phyloP scores from a whole-genome alignment of 2,329 filamentous ascomycete species.

The Ceratocystis eucalypticola region DNA sequence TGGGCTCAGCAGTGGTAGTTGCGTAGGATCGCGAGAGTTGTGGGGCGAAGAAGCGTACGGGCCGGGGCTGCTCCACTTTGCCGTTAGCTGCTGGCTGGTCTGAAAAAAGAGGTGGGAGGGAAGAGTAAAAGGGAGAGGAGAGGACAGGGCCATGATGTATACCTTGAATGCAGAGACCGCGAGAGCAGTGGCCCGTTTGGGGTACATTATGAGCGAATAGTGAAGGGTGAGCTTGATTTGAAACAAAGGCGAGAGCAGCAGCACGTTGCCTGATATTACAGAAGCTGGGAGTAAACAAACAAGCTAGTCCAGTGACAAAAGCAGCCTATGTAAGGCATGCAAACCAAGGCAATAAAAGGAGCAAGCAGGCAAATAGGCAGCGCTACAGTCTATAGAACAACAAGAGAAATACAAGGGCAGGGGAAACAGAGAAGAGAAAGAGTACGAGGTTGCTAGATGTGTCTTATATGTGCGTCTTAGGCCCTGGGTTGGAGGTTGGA shows the following conservation, averaged over 20 bases:
- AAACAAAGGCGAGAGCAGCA: not conserved
- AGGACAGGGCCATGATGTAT: not conserved
- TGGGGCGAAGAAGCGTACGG: slow-evolving; percentile 21
- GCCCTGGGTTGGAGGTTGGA: not conserved
- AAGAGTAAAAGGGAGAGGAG: too few species aligned
- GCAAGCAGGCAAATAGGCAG: not conserved
- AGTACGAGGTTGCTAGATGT: not conserved
- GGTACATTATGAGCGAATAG: not conserved
- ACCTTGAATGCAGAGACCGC: not conserved
- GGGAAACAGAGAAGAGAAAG: not conserved
- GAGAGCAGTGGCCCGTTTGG: not conserved
- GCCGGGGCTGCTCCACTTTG: not conserved
- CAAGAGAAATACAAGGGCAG: not conserved
- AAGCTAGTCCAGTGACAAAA: not conserved
- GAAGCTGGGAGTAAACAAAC: not conserved
- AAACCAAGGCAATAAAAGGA: not conserved
- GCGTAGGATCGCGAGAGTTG: slow-evolving; percentile 46
- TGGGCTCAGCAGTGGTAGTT: slow-evolving; percentile 64
- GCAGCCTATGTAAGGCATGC: not conserved
- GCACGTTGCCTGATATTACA: not conserved
- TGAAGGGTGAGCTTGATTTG: not conserved
- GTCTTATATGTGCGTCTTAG: not conserved
- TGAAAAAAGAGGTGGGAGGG: not conserved
- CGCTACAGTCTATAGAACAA: not conserved
- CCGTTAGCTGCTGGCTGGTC: not conserved